Evolutionary conservation across 2,329 filamentous ascomycete species (phyloP).

Genomic region (Ceratocystis smalleyi): DNA sequence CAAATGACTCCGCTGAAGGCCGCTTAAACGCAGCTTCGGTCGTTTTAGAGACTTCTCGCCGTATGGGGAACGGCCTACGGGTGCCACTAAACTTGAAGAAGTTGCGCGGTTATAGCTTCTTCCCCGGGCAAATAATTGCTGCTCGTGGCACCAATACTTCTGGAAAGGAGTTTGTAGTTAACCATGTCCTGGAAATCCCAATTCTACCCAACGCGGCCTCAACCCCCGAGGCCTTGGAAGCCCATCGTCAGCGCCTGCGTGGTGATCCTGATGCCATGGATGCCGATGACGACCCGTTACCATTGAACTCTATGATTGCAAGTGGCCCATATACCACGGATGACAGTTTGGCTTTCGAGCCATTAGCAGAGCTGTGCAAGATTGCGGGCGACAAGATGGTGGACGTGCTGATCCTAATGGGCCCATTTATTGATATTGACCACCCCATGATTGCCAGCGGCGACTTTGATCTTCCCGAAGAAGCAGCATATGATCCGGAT

Average conservation of each 20-base stretch:
- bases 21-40: conserved; percentile 74
- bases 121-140: conserved; percentile 87
- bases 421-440: conserved; percentile 82
- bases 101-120: conserved; percentile 61
- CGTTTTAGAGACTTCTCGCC: conserved; percentile 73
- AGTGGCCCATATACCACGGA: conserved; percentile 86
- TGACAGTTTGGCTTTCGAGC: conserved; percentile 80
- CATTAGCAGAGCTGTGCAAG: conserved; percentile 64
- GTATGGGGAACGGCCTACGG: conserved; percentile 66
- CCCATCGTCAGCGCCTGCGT: conserved; percentile 52
- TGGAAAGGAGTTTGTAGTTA: conserved; percentile 66
- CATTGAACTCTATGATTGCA: conserved; percentile 62
- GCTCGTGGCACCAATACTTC: conserved; percentile 75
- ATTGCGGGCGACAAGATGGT: conserved; percentile 59
- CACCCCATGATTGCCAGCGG: conserved; percentile 74
- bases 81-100: conserved; percentile 64
- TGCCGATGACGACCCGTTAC: conserved; percentile 32
- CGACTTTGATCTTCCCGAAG: conserved; percentile 60
- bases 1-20: conserved; percentile 71
- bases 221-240: conserved; percentile 45
- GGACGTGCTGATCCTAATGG: conserved; percentile 64
- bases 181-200: conserved; percentile 59
- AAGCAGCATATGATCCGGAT: conserved; percentile 54
- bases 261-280: conserved; percentile 49
- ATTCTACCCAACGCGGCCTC: conserved; percentile 62